Evolutionary conservation across 2,329 filamentous ascomycete species (phyloP).

Genomic region (Periconia digitata): DNA sequence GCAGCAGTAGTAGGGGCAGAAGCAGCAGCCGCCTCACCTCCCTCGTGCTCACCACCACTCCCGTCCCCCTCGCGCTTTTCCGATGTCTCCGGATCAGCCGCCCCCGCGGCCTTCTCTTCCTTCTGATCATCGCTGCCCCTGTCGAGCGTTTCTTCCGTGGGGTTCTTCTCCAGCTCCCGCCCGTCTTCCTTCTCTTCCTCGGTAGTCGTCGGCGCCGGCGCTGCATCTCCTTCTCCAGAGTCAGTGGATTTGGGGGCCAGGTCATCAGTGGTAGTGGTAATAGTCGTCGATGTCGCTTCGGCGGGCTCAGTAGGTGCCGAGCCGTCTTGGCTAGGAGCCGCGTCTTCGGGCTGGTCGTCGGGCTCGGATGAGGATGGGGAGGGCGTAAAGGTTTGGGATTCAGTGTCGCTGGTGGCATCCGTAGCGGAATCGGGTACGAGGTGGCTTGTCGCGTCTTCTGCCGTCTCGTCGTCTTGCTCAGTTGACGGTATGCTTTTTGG

Average conservation of each 20-base stretch:
- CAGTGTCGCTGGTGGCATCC: neutral
- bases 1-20: constrained; percentile 1
- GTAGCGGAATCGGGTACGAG: neutral
- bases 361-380: neutral
- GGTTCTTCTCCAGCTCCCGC: constrained; percentile 5
- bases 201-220: neutral
- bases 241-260: neutral
- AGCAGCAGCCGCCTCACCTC: constrained; percentile 1
- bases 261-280: too few relatives aligned
- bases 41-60: neutral
- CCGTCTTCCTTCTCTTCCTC: neutral
- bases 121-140: constrained; percentile 2
- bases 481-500: constrained; percentile 12
- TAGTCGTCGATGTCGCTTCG: too few relatives aligned
- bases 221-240: neutral
- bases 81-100: constrained; percentile 16
- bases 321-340: neutral
- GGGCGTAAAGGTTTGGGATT: neutral
- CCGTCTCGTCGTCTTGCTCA: constrained; percentile 1
- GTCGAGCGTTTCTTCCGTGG: neutral
- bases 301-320: too few relatives aligned
- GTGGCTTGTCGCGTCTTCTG: neutral
- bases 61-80: constrained; percentile 10
- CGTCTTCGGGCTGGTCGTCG: neutral
- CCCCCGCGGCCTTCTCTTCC: constrained; percentile 4